Evolutionary conservation across 2,329 filamentous ascomycete genomes (phyloP), one percentile per base, ranked within the genome.

Genomic region (Phyllosticta citriasiana): DNA sequence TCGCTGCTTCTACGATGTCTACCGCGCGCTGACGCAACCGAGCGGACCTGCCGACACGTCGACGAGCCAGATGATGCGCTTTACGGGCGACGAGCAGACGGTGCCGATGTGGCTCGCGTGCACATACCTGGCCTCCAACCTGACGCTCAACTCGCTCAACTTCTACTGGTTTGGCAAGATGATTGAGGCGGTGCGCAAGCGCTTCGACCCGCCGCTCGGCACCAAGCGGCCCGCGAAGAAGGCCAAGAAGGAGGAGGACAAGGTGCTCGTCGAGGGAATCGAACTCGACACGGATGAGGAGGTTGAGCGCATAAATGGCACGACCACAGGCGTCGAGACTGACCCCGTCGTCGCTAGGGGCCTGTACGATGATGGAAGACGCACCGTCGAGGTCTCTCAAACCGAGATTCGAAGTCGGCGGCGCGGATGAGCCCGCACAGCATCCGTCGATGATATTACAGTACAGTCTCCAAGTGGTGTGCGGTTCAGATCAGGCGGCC

Each of bases 131-230:
- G 79, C 79, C 9, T 85, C 84, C 69, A 94, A 94, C 72, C 59
- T 89, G 22, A 82, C 83, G 0, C 80, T 95, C 26, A 93, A 91
- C 69, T 79, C 82, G 12, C 77, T 95, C 58, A 95, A 95, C 75
- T 85, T 89, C 69, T 89, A 87, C 75, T 95, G 90, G 90, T 94
- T 93, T 71, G 80, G 84, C 69, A 91, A 90, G 81, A 95, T 95
- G 90, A 85, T 95, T 64, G 80, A 84, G 63, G 88, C 89, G 8
- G 84, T 94, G 12, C 80, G 85, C 63, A 91, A 89, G 77, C 81
- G 89, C 26, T 94, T 94, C 70, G 81, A 84, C 63, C 78, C 79
- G 74, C 87, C 78, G 5, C 70, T 76, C 16, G 78, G 78, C 51
- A 80, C 78, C 12, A 74, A 72, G 65, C 69, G 70, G 22, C 54